Conservation (phyloP, 306 rosid species). For the Sophora flavescens region DNA sequence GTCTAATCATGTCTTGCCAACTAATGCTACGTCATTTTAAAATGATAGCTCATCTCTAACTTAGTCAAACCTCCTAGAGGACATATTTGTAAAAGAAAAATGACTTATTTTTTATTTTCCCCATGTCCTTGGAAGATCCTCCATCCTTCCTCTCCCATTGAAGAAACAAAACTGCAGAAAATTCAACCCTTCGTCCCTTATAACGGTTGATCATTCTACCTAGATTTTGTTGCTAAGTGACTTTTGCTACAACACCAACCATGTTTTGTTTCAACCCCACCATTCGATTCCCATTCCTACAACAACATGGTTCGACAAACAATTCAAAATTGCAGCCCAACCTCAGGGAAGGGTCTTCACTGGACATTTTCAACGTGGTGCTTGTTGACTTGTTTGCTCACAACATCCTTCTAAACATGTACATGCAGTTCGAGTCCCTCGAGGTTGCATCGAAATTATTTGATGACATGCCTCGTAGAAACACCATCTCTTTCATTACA, state of each 20-base stretch:
- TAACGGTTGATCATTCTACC: too few relatives aligned
- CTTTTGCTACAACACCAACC: background rate
- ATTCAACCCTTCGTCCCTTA: too few relatives aligned
- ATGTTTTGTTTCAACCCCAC: background rate
- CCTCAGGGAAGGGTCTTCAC: constrained; percentile 28
- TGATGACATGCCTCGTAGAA: constrained; percentile 42
- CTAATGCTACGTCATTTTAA: too few relatives aligned
- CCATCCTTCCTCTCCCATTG: too few relatives aligned
- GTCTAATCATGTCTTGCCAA: too few relatives aligned
- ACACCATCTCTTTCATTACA: constrained; percentile 44
- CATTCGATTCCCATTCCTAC: constrained; percentile 36
- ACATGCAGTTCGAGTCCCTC: background rate
- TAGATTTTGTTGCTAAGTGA: too few relatives aligned
- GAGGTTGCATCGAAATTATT: constrained; percentile 45
- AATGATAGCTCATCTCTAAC: too few relatives aligned
- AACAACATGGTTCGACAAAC: constrained; percentile 42
- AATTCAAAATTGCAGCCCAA: background rate
- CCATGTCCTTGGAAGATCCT: too few relatives aligned
- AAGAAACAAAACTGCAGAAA: too few relatives aligned
- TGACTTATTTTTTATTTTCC: too few relatives aligned
- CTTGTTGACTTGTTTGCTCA: constrained; percentile 36
- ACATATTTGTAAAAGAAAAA: too few relatives aligned
- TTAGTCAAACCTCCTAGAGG: too few relatives aligned
- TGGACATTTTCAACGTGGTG: constrained; percentile 38
- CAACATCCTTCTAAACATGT: constrained; percentile 41